Percentiles rank a stretch among this genome's conserved stretches.
phyloP scores from a whole-genome alignment of 805 yeast species.

The Starmera dryadoides region DNA sequence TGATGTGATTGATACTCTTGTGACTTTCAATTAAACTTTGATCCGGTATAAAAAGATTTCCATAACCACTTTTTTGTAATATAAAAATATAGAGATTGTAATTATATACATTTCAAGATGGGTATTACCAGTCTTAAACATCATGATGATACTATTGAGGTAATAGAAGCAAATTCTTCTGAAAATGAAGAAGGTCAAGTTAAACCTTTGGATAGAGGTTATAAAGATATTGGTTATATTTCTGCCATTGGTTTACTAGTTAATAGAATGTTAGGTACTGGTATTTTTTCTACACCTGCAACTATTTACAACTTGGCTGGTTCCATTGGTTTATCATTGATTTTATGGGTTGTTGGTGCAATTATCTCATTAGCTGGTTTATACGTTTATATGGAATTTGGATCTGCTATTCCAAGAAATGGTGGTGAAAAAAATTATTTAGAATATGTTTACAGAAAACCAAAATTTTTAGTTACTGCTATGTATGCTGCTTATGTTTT shows the following conservation, averaged over 20 bases:
- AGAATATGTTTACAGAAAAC: slow-evolving; percentile 63
- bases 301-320: slow-evolving; percentile 47
- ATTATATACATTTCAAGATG: neutral
- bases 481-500: slow-evolving; percentile 66
- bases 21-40: too few relatives aligned
- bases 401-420: slow-evolving; percentile 69
- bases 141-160: slow-evolving; percentile 1
- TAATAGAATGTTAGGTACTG: slow-evolving; percentile 70
- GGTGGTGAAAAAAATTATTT: slow-evolving; percentile 85
- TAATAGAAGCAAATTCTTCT: slow-evolving; percentile 1
- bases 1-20: too few relatives aligned
- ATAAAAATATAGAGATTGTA: too few relatives aligned
- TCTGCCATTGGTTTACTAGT: slow-evolving; percentile 61
- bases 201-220: slow-evolving; percentile 32
- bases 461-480: slow-evolving; percentile 59
- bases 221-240: slow-evolving; percentile 38
- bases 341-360: slow-evolving; percentile 73
- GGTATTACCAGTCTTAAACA: too few relatives aligned
- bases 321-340: slow-evolving; percentile 62
- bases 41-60: too few relatives aligned
- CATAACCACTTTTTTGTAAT: too few relatives aligned
- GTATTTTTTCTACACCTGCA: slow-evolving; percentile 68
- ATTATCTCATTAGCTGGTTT: slow-evolving; percentile 58
- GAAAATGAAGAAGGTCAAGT: slow-evolving; percentile 21
- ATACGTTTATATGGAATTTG: slow-evolving; percentile 74